Conservation (phyloP, 768 basidiomycete species). For the Collybia mongolica region DNA sequence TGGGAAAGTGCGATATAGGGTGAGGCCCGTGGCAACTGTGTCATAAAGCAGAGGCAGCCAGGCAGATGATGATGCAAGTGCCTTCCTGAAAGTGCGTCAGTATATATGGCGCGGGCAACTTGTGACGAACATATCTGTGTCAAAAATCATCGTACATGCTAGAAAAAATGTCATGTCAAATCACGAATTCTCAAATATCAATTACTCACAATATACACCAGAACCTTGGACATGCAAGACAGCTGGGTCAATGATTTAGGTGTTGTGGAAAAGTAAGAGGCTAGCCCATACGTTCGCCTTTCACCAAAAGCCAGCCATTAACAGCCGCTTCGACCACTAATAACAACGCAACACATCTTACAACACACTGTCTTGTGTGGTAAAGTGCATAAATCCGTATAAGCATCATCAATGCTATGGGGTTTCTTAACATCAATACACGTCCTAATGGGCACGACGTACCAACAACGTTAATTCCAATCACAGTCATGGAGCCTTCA, state of each 20-base stretch:
- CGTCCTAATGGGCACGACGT: slow-evolving; percentile 1
- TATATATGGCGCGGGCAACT: slow-evolving; percentile 16
- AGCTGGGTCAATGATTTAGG: slow-evolving; percentile 22
- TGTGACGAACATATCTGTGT: slow-evolving; percentile 31
- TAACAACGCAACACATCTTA: slow-evolving; percentile 28
- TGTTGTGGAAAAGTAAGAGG: neutral
- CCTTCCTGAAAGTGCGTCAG: slow-evolving; percentile 28
- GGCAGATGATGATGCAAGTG: slow-evolving; percentile 43
- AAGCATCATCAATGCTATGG: slow-evolving; percentile 52
- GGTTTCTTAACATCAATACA: neutral
- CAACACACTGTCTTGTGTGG: slow-evolving; percentile 27
- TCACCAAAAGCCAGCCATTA: slow-evolving; percentile 54
- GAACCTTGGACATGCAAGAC: slow-evolving; percentile 38
- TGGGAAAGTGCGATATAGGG: slow-evolving; percentile 36
- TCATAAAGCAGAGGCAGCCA: slow-evolving; percentile 52
- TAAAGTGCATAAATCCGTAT: slow-evolving; percentile 47
- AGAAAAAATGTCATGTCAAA: neutral
- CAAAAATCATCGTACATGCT: slow-evolving; percentile 46
- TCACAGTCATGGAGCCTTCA: slow-evolving; percentile 53
- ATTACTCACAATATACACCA: slow-evolving; percentile 29
- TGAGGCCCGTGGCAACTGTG: slow-evolving; percentile 39
- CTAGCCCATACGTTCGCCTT: slow-evolving; percentile 43
- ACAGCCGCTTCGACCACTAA: slow-evolving; percentile 43
- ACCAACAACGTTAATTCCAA: slow-evolving; percentile 49
- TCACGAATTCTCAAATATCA: neutral